phyloP scores from a whole-genome alignment of 352 stramenopile genomes.

The Phytopythium sindhum region DNA sequence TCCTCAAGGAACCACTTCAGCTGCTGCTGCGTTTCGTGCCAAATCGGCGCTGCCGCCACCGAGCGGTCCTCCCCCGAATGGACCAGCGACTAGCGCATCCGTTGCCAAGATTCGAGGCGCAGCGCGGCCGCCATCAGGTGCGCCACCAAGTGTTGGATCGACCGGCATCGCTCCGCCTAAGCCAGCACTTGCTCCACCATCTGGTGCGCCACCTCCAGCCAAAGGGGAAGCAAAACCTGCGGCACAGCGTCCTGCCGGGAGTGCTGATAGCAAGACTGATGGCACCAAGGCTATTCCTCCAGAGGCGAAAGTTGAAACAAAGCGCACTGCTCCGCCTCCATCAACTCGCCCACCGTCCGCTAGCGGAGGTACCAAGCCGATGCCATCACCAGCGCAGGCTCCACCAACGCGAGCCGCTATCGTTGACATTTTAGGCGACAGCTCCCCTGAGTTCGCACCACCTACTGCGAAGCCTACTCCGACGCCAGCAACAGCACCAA shows the following conservation, averaged over 20 bases:
- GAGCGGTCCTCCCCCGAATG: conserved; percentile 53
- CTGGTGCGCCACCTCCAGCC: conserved; percentile 11
- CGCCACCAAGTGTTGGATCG: conserved; percentile 22
- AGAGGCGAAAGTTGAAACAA: conserved; percentile 25
- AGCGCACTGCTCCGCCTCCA: conserved; percentile 17
- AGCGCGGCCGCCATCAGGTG: conserved; percentile 35
- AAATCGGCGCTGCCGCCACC: conserved; percentile 61
- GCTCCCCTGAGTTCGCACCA: conserved; percentile 11
- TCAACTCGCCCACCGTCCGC: conserved; percentile 8
- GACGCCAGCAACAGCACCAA: neutral
- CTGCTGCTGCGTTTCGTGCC: conserved; percentile 60
- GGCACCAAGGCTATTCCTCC: conserved; percentile 9
- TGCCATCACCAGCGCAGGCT: neutral
- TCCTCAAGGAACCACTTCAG: conserved; percentile 48
- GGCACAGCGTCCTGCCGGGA: conserved; percentile 8
- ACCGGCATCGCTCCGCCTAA: conserved; percentile 15
- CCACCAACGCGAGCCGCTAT: conserved; percentile 13
- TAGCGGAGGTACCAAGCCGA: neutral
- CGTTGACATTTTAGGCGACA: conserved; percentile 45
- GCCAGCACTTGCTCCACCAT: conserved; percentile 10
- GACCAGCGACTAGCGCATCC: conserved; percentile 45
- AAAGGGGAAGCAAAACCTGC: conserved; percentile 19
- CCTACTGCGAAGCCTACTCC: neutral
- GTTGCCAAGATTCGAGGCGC: conserved; percentile 75
- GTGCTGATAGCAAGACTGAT: conserved; percentile 17